Percentiles rank a stretch among this genome's conserved stretches.
Conservation (phyloP, 2,329 filamentous ascomycete species). For the Dryadomyces sulphureus region DNA sequence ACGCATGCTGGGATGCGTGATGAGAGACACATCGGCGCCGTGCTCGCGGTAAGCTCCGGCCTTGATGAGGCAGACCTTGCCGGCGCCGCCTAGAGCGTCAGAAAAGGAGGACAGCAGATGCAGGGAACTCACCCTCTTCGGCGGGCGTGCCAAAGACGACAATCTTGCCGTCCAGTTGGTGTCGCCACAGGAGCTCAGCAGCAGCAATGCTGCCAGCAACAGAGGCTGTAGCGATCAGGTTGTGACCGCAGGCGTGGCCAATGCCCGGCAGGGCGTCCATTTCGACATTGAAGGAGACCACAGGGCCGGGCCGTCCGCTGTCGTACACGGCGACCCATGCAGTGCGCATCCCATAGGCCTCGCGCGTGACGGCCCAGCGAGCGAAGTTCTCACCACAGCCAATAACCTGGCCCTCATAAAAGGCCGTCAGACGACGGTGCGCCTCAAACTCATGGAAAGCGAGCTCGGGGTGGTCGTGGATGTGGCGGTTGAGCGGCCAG, state of each 20-base stretch:
- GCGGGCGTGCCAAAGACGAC: slow-evolving; percentile 37
- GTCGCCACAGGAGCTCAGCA: slow-evolving; percentile 25
- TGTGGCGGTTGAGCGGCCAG: slow-evolving; percentile 31
- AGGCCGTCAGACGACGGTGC: slow-evolving; percentile 33
- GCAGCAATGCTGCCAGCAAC: slow-evolving; percentile 31
- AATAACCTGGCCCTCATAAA: slow-evolving; percentile 22
- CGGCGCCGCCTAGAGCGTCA: slow-evolving; percentile 20
- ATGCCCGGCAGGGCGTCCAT: slow-evolving; percentile 35
- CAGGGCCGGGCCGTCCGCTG: slow-evolving; percentile 28
- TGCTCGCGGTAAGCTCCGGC: slow-evolving; percentile 27
- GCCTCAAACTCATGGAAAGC: slow-evolving; percentile 32
- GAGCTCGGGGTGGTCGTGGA: slow-evolving; percentile 36
- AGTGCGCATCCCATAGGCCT: slow-evolving; percentile 35
- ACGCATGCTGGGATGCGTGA: slow-evolving; percentile 27
- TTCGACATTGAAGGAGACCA: slow-evolving; percentile 30
- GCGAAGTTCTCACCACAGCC: slow-evolving; percentile 10
- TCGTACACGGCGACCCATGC: slow-evolving; percentile 37
- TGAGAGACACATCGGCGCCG: slow-evolving; percentile 22
- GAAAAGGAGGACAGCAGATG: not conserved
- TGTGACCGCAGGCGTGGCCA: slow-evolving; percentile 40
- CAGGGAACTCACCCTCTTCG: slow-evolving; percentile 25
- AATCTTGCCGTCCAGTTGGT: slow-evolving; percentile 27
- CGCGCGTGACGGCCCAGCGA: slow-evolving; percentile 32
- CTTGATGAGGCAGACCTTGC: slow-evolving; percentile 30
- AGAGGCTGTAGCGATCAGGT: slow-evolving; percentile 34